Evolutionary conservation across 108 stramenopile genomes (phyloP).

Genomic region (Mayamaea pseudoterrestris): DNA sequence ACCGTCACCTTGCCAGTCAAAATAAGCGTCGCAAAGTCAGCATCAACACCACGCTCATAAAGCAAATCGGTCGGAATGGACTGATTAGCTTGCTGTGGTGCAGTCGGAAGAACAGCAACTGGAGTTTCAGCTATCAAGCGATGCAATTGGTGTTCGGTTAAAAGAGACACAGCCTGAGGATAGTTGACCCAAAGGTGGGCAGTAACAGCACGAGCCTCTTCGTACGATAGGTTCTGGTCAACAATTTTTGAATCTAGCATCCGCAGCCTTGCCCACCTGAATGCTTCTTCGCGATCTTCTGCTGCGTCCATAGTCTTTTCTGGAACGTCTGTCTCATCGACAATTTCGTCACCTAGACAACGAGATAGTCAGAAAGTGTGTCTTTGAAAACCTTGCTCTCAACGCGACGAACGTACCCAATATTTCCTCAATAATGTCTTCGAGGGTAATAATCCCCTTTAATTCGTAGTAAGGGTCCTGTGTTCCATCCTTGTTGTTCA

Average conservation of each 20-base stretch:
- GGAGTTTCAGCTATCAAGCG: conserved; percentile 47
- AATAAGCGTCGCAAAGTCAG: conserved; percentile 65
- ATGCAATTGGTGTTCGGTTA: conserved; percentile 54
- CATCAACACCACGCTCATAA: conserved; percentile 50
- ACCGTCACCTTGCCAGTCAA: conserved; percentile 77
- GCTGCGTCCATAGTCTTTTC: conserved; percentile 49
- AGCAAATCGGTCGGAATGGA: conserved; percentile 34
- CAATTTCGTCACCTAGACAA: conserved; percentile 96
- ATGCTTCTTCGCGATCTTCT: conserved; percentile 32
- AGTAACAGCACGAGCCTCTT: conserved; percentile 65
- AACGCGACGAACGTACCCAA: conserved; percentile 56
- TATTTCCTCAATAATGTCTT: conserved; percentile 92
- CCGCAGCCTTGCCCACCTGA: conserved; percentile 69
- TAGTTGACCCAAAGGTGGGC: conserved; percentile 74
- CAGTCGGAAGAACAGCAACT: conserved; percentile 47
- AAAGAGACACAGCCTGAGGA: conserved; percentile 31
- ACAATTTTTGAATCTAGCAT: conserved; percentile 79
- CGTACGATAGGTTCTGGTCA: conserved; percentile 60
- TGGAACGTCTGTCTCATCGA: conserved; percentile 95
- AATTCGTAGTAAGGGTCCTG: conserved; percentile 89
- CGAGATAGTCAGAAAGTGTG: conserved; percentile 87
- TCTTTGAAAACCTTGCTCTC: too few species aligned
- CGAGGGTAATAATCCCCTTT: conserved; percentile 95
- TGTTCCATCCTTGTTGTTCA: conserved; percentile 59
- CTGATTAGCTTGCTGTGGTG: conserved; percentile 29